Evolutionary conservation across 2,329 filamentous ascomycete genomes (phyloP).

Genomic region (Leptosphaerulina australis): DNA sequence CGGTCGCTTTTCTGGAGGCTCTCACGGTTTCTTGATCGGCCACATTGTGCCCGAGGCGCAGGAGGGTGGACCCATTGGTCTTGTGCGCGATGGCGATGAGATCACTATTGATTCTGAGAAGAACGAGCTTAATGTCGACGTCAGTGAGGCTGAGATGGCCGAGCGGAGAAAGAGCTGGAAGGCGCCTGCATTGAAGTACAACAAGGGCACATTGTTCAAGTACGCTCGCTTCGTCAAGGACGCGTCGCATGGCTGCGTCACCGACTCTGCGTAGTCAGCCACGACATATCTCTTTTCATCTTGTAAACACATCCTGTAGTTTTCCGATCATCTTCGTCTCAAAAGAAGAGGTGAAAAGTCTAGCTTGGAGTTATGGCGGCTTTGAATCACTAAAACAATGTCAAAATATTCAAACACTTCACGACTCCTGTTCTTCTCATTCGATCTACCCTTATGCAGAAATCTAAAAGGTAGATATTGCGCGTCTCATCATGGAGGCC

Average conservation of each 20-base stretch:
- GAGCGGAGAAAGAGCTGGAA: slow-evolving; percentile 58
- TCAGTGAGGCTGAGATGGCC: slow-evolving; percentile 67
- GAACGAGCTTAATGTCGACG: slow-evolving; percentile 67
- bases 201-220: slow-evolving; percentile 65
- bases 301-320: no score
- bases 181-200: slow-evolving; percentile 63
- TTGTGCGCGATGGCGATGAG: slow-evolving; percentile 80
- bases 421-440: no score
- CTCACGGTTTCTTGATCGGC: slow-evolving; percentile 85
- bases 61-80: slow-evolving; percentile 81
- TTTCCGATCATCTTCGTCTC: no score
- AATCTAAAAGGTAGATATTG: no score
- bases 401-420: no score
- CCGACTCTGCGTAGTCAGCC: slow-evolving; percentile 56
- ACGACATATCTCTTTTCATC: no score
- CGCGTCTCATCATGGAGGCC: no score
- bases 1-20: slow-evolving; percentile 78
- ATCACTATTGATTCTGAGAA: slow-evolving; percentile 84
- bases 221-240: slow-evolving; percentile 63
- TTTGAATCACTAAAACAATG: no score
- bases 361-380: no score
- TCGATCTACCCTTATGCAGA: no score
- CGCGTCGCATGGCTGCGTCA: slow-evolving; percentile 65
- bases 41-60: slow-evolving; percentile 88
- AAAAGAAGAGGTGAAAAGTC: no score